These are phyloP conservation scores for Lyophyllum semitale DNA, from an alignment of 768 basidiomycete species.

Conservation along the genomic window DNA sequence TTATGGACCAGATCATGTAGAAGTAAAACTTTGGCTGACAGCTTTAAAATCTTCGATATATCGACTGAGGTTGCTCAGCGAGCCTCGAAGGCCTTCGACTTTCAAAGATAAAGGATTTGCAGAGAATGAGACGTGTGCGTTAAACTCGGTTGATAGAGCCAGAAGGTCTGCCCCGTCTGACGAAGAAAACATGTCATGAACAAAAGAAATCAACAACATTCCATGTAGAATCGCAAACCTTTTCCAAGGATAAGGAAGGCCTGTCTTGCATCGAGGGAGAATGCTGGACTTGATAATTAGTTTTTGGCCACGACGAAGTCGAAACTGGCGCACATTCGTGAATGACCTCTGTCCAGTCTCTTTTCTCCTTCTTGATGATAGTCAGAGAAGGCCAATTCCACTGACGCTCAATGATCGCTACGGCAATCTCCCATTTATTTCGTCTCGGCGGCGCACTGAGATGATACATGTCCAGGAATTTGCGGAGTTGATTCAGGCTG, in stretches of 20 bases:
- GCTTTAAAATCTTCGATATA: conserved; percentile 50
- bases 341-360: conserved; percentile 50
- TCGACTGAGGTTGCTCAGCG: conserved; percentile 48
- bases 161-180: conserved; percentile 68
- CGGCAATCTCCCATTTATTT: conserved; percentile 43
- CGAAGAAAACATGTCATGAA: neutral
- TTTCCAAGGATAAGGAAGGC: conserved; percentile 74
- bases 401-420: conserved; percentile 58
- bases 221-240: conserved; percentile 40
- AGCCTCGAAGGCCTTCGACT: conserved; percentile 57
- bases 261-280: conserved; percentile 57
- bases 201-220: neutral
- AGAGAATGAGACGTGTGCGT: conserved; percentile 62
- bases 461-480: conserved; percentile 52
- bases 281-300: conserved; percentile 37
- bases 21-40: conserved; percentile 33
- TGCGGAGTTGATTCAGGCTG: conserved; percentile 58
- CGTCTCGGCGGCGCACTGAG: conserved; percentile 33
- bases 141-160: conserved; percentile 57
- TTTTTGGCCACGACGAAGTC: neutral
- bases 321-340: conserved; percentile 42
- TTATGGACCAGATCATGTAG: neutral
- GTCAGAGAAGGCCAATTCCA: conserved; percentile 73
- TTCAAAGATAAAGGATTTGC: conserved; percentile 57
- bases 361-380: conserved; percentile 49